Conservation (phyloP, 768 basidiomycete genomes). For the Heimioporus sp. region DNA sequence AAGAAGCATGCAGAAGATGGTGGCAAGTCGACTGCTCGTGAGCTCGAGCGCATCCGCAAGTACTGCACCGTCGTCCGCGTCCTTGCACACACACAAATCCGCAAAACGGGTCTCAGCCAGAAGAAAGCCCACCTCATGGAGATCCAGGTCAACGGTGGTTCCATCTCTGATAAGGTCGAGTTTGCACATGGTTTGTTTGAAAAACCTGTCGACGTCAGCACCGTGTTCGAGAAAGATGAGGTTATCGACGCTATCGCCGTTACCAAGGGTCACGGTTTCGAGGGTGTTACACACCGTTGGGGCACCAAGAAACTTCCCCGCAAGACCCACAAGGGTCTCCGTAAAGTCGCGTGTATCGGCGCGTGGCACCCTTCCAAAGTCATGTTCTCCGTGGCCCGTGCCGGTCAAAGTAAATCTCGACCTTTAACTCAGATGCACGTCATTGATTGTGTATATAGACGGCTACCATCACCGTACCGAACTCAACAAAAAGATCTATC, state of each 20-base stretch:
- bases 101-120: conserved; percentile 95
- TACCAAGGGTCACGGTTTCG: conserved; percentile 99
- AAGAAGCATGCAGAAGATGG: conserved; percentile 97
- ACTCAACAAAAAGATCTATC: conserved; percentile 99
- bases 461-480: conserved; percentile 97
- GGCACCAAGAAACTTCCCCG: conserved; percentile 98
- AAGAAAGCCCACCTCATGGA: conserved; percentile 99
- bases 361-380: conserved; percentile 99
- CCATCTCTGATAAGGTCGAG: conserved; percentile 94
- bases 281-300: conserved; percentile 99
- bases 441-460: conserved; percentile 43
- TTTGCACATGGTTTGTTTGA: conserved; percentile 93
- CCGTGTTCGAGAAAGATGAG: conserved; percentile 96
- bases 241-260: conserved; percentile 96
- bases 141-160: conserved; percentile 99
- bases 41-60: conserved; percentile 99
- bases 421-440: background rate
- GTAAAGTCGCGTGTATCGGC: conserved; percentile 99
- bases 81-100: conserved; percentile 97
- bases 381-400: conserved; percentile 99
- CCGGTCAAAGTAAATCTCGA: conserved; percentile 79
- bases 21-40: conserved; percentile 88
- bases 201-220: conserved; percentile 84
- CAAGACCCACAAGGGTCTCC: conserved; percentile 99
- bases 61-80: conserved; percentile 99